A percentile compares a stretch with the other conserved stretches of the same genome.
Evolutionary conservation across 495 filamentous ascomycete genomes (phyloP).

Genomic region (Aspergillus olivimuriae): DNA sequence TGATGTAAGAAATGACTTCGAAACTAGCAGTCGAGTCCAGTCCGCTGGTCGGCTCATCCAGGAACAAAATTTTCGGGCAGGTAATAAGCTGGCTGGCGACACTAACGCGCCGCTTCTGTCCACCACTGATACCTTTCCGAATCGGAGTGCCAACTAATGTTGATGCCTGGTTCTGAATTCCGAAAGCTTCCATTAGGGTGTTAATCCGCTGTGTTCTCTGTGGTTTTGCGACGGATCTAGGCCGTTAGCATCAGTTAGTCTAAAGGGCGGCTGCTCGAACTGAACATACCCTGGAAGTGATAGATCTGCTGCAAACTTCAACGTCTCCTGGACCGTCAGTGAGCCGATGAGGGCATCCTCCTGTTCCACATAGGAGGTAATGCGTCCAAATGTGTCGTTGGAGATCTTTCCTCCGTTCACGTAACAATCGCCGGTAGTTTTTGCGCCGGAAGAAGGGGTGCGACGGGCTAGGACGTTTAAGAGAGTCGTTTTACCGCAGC

Average conservation of each 20-base stretch:
- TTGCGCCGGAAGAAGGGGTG: constrained; percentile 38
- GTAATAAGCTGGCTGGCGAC: constrained; percentile 77
- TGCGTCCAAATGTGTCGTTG: constrained; percentile 26
- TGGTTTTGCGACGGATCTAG: constrained; percentile 32
- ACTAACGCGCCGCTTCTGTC: constrained; percentile 72
- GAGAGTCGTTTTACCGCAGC: constrained; percentile 72
- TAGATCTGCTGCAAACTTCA: constrained; percentile 60
- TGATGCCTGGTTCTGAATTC: constrained; percentile 55
- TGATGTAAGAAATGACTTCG: constrained; percentile 61
- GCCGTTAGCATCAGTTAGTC: neutral
- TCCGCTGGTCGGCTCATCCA: constrained; percentile 79
- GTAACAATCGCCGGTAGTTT: constrained; percentile 41
- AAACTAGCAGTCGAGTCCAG: constrained; percentile 64
- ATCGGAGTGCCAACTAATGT: constrained; percentile 73
- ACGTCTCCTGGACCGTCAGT: constrained; percentile 69
- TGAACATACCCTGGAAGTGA: constrained; percentile 46
- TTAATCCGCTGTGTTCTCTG: constrained; percentile 50
- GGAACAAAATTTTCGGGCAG: constrained; percentile 66
- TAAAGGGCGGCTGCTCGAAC: neutral
- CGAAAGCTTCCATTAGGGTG: constrained; percentile 53
- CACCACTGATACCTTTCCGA: constrained; percentile 70
- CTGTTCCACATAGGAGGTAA: constrained; percentile 75
- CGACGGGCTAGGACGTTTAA: constrained; percentile 67
- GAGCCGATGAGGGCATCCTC: constrained; percentile 76
- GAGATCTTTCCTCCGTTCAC: constrained; percentile 49